A percentile compares a stretch with the other conserved stretches of the same genome.
Evolutionary conservation across 2,329 filamentous ascomycete species (phyloP).

Genomic region (Xylariaceae sp.): DNA sequence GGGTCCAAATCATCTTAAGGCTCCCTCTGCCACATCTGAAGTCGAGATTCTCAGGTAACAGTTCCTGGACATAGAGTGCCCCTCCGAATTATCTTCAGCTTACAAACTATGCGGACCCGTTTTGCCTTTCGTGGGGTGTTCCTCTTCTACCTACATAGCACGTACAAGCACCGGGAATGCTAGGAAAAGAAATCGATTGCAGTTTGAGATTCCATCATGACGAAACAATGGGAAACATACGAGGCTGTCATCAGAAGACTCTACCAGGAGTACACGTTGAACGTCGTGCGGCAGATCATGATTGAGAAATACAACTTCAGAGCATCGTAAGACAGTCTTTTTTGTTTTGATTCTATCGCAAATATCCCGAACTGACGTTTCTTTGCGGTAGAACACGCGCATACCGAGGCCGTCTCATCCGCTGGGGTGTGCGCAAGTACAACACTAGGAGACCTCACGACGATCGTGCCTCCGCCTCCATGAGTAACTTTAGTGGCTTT

Average conservation of each 20-base stretch:
- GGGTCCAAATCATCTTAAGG: no score
- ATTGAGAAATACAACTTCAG: slow-evolving; percentile 26
- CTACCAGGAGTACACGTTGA: slow-evolving; percentile 21
- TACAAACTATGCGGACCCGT: not conserved
- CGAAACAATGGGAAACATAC: slow-evolving; percentile 21
- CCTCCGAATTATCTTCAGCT: not conserved
- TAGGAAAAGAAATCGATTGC: no score
- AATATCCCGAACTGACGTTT: no score
- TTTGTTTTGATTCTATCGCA: slow-evolving; percentile 27
- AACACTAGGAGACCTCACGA: slow-evolving; percentile 32
- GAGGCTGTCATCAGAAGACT: slow-evolving; percentile 20
- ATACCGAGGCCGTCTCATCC: slow-evolving; percentile 44
- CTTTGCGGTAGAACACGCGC: slow-evolving; percentile 33
- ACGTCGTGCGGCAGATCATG: slow-evolving; percentile 23
- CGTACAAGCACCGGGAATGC: no score
- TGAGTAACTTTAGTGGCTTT: slow-evolving; percentile 7
- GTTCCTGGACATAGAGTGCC: no score
- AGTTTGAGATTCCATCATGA: slow-evolving; percentile 11
- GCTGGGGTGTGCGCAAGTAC: slow-evolving; percentile 45
- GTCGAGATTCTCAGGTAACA: no score
- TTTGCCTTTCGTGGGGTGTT: not conserved
- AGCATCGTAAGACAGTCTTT: slow-evolving; percentile 31
- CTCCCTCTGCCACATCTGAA: no score
- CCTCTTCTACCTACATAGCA: not conserved
- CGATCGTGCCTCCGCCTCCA: slow-evolving; percentile 5